Base-by-base conservation (phyloP, 1,139 yeast genomes). In the Pichiaceae sp. region DNA sequence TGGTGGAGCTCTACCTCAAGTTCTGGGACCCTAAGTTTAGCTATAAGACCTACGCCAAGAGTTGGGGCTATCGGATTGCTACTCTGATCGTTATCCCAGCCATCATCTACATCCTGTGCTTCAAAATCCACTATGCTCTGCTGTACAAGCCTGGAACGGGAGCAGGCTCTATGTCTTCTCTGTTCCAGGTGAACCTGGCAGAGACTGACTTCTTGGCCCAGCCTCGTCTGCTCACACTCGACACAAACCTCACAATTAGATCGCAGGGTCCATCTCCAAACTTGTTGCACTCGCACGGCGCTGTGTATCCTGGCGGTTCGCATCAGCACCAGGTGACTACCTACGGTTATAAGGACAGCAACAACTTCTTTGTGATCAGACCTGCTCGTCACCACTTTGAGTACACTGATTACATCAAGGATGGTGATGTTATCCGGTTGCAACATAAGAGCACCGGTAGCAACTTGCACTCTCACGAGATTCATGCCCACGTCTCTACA, bases 61-160 rank as follows among this genome's bases (percentile, higher is more conserved):
- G 45, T 29, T 91, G 97, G 97, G 32, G 67, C 1, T 57, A 75
- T 4, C 70, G 98, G 50, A 68, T 80, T n/a, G 38, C 70, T 3
- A 60, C 77, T 14, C 65, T 93, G 52, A 86, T 91, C 27, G 32
- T 82, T 0, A 61, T 87, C n/a, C 99, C 99, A 2, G 54, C 75
- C 33, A 31, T 70, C 24, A 72, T 91, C 17, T 91, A 89, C 53
- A 58, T 81, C 47, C 51, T 70, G 12, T 73, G 80, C 49, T 91
- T 91, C 67, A 83, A 79, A 58, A 64, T 83, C 34, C 99, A 91
- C 59, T 91, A 91, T 50, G 48, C 66, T 16, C 64, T 89, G 24
- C 69, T 91, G 40, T 77, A 71, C 53, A 78, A 76, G 49, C 75
- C 95, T 3, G 98, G 93, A 8, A 69, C 84, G 0, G 94, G 89